phyloP scores from a whole-genome alignment of 371 early-diverging fungal genomes.

The Syncephalastrum contaminatum region DNA sequence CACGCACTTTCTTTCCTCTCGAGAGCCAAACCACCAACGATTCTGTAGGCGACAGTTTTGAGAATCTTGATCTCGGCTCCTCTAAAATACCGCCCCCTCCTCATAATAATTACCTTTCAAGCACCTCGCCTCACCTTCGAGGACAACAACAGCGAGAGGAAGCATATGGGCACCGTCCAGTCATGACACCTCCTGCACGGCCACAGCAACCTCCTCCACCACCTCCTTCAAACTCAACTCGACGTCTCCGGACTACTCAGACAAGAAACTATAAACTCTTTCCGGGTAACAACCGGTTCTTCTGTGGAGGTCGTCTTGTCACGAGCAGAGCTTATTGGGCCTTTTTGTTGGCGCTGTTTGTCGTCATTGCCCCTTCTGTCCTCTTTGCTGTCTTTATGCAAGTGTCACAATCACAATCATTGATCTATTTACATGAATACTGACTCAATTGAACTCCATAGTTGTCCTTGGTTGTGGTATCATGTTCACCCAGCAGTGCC shows the following conservation, averaged over 20 bases:
- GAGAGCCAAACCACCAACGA: too few relatives aligned
- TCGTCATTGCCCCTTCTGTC: slow-evolving; percentile 63
- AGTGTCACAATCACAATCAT: slow-evolving; percentile 13
- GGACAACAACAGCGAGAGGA: too few relatives aligned
- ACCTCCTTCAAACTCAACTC: too few relatives aligned
- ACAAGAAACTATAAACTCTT: slow-evolving; percentile 31
- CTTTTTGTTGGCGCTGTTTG: slow-evolving; percentile 61
- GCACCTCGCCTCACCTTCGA: too few relatives aligned
- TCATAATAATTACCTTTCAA: too few relatives aligned
- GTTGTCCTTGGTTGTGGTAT: slow-evolving; percentile 69
- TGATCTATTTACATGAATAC: neutral
- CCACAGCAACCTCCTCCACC: too few relatives aligned
- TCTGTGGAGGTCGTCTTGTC: slow-evolving; percentile 67
- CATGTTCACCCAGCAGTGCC: slow-evolving; percentile 62
- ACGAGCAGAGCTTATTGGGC: slow-evolving; percentile 68
- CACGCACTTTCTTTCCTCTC: too few relatives aligned
- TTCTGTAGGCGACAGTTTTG: too few relatives aligned
- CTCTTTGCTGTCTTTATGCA: slow-evolving; percentile 74
- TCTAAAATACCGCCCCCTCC: too few relatives aligned
- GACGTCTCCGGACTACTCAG: neutral
- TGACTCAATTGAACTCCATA: slow-evolving; percentile 10
- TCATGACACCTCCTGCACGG: too few relatives aligned
- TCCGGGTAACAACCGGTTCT: slow-evolving; percentile 53
- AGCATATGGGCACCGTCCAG: too few relatives aligned
- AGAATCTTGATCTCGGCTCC: too few relatives aligned